Conservation (phyloP, 1,284 basidiomycete genomes). For the Heterobasidion irregulare region DNA sequence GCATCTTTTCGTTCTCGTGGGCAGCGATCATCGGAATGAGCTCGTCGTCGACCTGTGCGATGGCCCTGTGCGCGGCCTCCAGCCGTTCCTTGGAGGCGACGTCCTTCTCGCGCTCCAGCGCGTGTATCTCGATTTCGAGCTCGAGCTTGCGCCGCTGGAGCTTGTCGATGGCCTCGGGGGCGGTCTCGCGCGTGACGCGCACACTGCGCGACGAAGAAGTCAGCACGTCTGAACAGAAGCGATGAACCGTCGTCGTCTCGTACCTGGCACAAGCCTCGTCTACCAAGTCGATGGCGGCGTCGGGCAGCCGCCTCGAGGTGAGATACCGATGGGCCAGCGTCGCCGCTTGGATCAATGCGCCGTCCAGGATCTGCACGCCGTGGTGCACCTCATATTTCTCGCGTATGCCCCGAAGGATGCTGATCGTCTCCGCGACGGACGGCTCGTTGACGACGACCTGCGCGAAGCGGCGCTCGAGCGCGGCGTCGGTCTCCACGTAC, state of each 20-base stretch:
- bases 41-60: constrained; percentile 84
- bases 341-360: constrained; percentile 86
- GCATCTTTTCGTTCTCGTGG: constrained; percentile 86
- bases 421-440: constrained; percentile 84
- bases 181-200: constrained; percentile 89
- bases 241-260: constrained; percentile 13
- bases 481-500: constrained; percentile 93
- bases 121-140: constrained; percentile 94
- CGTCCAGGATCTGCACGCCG: constrained; percentile 86
- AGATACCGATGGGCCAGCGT: constrained; percentile 93
- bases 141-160: constrained; percentile 91
- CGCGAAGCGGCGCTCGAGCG: constrained; percentile 91
- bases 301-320: constrained; percentile 78
- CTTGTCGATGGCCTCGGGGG: constrained; percentile 91
- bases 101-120: constrained; percentile 91
- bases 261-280: constrained; percentile 90
- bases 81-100: constrained; percentile 84
- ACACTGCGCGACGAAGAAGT: constrained; percentile 41
- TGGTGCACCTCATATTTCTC: constrained; percentile 84
- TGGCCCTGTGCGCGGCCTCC: constrained; percentile 68
- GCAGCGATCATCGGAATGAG: constrained; percentile 84
- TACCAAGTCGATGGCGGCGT: constrained; percentile 88
- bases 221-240: constrained; percentile 4
- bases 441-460: constrained; percentile 95
- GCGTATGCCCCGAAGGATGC: constrained; percentile 85